A percentile compares a stretch with the other conserved stretches of the same genome.
phyloP scores from a whole-genome alignment of 2,329 filamentous ascomycete species.

The Camillea tinctor region DNA sequence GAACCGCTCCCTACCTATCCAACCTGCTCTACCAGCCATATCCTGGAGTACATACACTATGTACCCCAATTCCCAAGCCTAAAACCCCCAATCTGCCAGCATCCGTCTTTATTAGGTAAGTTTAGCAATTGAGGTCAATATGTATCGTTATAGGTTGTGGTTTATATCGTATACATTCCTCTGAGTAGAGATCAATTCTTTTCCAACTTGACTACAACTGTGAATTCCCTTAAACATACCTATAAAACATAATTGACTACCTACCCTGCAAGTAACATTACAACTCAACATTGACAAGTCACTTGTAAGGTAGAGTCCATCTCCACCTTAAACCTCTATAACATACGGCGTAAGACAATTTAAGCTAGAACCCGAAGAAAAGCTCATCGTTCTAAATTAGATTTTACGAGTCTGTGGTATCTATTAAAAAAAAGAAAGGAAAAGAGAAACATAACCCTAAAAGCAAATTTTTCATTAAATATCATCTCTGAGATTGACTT shows the following conservation, averaged over 20 bases:
- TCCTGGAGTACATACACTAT: too few relatives aligned
- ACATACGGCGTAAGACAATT: neutral
- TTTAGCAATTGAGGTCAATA: too few relatives aligned
- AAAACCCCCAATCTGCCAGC: too few relatives aligned
- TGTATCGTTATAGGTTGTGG: too few relatives aligned
- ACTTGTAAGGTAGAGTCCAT: neutral
- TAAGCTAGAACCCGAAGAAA: neutral
- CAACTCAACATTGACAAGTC: neutral
- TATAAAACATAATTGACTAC: too few relatives aligned
- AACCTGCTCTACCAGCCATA: too few relatives aligned
- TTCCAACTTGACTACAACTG: too few relatives aligned
- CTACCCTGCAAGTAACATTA: neutral
- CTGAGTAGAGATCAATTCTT: too few relatives aligned
- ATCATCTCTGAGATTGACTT: neutral
- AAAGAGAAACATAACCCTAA: neutral
- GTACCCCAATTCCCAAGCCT: too few relatives aligned
- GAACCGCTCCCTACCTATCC: neutral
- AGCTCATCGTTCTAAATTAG: neutral
- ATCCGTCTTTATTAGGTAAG: too few relatives aligned
- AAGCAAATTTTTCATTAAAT: slow-evolving; percentile 4
- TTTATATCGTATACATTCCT: too few relatives aligned
- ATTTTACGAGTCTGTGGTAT: neutral
- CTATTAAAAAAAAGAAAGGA: neutral
- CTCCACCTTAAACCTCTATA: neutral
- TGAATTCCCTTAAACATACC: too few relatives aligned